Base-by-base conservation (phyloP, 768 basidiomycete species). In the Tricholoma hemisulphureum region DNA sequence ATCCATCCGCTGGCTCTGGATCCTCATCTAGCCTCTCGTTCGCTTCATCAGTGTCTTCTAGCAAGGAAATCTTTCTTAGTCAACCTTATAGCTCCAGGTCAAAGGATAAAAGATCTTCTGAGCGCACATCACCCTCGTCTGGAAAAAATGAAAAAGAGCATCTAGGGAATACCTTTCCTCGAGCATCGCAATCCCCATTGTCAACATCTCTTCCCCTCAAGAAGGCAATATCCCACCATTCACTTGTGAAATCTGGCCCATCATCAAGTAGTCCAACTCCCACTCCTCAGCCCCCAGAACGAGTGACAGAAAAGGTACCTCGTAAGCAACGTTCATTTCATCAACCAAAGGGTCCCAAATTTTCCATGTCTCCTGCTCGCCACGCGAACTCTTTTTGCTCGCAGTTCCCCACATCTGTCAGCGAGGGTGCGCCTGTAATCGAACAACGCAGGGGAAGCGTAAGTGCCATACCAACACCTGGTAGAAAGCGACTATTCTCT, bases 311-410 rank as follows among this genome's bases (percentile, higher is more conserved):
- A 10, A 79, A 75, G 67, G 70, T 51, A 14, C 72, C 71, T 14
- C 77, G 73, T 58, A 85, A 86, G 67, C 85, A 85, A 66, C 82
- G 81, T 34, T 85, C 83, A n/a, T 87, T 86, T 61, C 81, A 86
- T 67, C 80, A 82, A 63, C 73, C 82, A 41, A 83, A 80, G 43
- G 68, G 82, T 13, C 80, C 83, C 34, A 67, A 84, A n/a, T 81
- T 83, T 16, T 74, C 83, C 26, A 67, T 85, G 10, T 80, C 81
- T 16, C 71, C 76, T 37, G 62, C 71, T 28, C 74, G 75, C 29
- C 71, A 73, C 34, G 65, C 69, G 14, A 71, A 68, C 45, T 68
- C 73, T 35, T 63, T 68, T 21, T 61, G 68, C 39, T 59, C 70
- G 29, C 64, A 61, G 35, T 62, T 72, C 35, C 59, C 70, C 20